These are phyloP conservation scores for Anthoceros angustus DNA, from an alignment of 225 moss, liverwort and hornwort genomes.

Conservation along the genomic window DNA sequence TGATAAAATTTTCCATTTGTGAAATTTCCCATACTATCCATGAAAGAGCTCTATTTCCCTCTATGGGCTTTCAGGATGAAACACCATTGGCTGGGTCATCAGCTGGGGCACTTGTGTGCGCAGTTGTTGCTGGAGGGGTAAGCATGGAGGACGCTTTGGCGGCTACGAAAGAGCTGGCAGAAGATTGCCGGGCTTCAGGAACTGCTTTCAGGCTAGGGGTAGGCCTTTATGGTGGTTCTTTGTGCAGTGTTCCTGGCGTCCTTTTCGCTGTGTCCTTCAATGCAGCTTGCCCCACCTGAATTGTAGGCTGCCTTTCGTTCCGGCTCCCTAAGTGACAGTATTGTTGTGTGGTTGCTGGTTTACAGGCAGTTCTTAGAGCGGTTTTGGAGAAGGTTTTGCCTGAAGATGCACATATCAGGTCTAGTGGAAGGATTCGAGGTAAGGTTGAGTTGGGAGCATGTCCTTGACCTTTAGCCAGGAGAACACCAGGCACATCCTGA, in stretches of 20 bases:
- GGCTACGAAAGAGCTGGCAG: slow-evolving; percentile 67
- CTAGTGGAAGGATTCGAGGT: slow-evolving; percentile 81
- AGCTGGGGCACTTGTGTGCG: slow-evolving; percentile 99
- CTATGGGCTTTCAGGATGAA: slow-evolving; percentile 44
- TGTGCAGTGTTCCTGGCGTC: neutral
- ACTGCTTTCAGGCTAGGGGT: slow-evolving; percentile 91
- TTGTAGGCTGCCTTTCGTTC: too few species aligned
- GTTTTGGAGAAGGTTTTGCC: slow-evolving; percentile 73
- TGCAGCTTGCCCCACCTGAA: too few species aligned
- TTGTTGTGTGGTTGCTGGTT: neutral
- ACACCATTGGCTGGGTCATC: slow-evolving; percentile 98
- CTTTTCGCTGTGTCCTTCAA: neutral
- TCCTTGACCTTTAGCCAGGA: neutral
- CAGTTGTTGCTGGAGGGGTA: slow-evolving; percentile 82
- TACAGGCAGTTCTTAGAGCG: slow-evolving; percentile 58
- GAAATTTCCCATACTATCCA: too few species aligned
- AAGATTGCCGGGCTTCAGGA: slow-evolving; percentile 66
- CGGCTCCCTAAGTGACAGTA: neutral
- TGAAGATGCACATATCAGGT: slow-evolving; percentile 53
- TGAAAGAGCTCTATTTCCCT: neutral
- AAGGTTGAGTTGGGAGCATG: neutral
- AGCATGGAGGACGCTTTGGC: slow-evolving; percentile 57
- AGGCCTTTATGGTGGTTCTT: slow-evolving; percentile 7
- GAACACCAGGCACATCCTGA: neutral
- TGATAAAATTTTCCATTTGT: too few species aligned